phyloP scores from a whole-genome alignment of 2,329 filamentous ascomycete genomes.

The Beauveria scarabaeidicola region DNA sequence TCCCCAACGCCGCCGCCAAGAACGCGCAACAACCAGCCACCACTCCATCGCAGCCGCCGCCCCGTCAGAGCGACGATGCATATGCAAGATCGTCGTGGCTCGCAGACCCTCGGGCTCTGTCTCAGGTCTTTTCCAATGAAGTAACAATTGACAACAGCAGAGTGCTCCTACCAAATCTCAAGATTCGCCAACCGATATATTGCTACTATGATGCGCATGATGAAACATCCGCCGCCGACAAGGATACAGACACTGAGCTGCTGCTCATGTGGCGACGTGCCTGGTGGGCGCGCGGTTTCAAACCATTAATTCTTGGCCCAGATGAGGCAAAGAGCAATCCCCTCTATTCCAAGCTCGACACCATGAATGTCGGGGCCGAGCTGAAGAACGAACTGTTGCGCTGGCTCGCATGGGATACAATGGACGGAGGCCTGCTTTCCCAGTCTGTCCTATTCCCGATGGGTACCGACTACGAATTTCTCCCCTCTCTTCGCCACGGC shows the following conservation, averaged over 20 bases:
- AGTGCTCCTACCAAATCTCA: slow-evolving; percentile 71
- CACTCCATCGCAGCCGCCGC: slow-evolving; percentile 60
- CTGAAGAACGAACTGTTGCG: slow-evolving; percentile 66
- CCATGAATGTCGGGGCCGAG: slow-evolving; percentile 47
- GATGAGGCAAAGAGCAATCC: slow-evolving; percentile 79
- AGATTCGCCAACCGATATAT: slow-evolving; percentile 66
- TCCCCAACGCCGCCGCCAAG: slow-evolving; percentile 33
- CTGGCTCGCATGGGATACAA: slow-evolving; percentile 89
- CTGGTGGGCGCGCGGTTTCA: slow-evolving; percentile 94
- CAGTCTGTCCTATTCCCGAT: slow-evolving; percentile 81
- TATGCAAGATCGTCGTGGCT: slow-evolving; percentile 77
- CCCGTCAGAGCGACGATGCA: slow-evolving; percentile 68
- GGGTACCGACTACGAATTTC: slow-evolving; percentile 62
- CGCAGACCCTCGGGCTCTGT: slow-evolving; percentile 81
- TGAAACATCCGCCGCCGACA: slow-evolving; percentile 52
- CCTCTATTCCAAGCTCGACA: slow-evolving; percentile 62
- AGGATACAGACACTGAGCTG: slow-evolving; percentile 67
- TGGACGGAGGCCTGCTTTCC: slow-evolving; percentile 74
- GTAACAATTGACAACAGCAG: slow-evolving; percentile 74
- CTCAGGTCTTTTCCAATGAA: slow-evolving; percentile 72
- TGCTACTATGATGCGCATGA: slow-evolving; percentile 76
- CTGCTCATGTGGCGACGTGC: slow-evolving; percentile 83
- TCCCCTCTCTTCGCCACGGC: slow-evolving; percentile 66
- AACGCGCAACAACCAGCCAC: slow-evolving; percentile 58
- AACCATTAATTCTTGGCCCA: slow-evolving; percentile 69